phyloP scores from a whole-genome alignment of 2,329 filamentous ascomycete species.

The Fusarium poae region DNA sequence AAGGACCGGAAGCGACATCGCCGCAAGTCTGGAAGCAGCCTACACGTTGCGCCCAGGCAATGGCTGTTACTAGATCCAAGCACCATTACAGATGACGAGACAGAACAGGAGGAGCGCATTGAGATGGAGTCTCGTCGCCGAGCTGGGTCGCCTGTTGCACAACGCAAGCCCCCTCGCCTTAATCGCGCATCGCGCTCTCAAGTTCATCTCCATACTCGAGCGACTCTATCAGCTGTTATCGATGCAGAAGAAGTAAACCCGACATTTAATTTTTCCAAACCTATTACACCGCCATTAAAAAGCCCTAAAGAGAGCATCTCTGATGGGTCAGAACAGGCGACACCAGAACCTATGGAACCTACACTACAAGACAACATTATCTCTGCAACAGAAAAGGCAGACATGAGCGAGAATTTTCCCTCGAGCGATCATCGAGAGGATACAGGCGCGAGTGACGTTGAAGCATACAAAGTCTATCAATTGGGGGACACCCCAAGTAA shows the following conservation, averaged over 20 bases:
- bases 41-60: conserved; percentile 57
- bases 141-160: conserved; percentile 45
- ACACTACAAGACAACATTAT: conserved; percentile 25
- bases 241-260: conserved; percentile 35
- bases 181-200: conserved; percentile 59
- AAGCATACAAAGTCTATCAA: conserved; percentile 45
- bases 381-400: conserved; percentile 50
- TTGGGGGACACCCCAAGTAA: conserved; percentile 21
- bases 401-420: conserved; percentile 52
- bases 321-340: conserved; percentile 18
- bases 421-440: conserved; percentile 53
- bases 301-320: neutral
- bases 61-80: conserved; percentile 56
- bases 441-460: conserved; percentile 53
- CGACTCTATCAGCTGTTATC: conserved; percentile 32
- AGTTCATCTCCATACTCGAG: conserved; percentile 49
- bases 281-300: conserved; percentile 46
- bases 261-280: conserved; percentile 56
- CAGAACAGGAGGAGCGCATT: conserved; percentile 59
- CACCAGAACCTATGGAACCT: conserved; percentile 24
- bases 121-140: conserved; percentile 57
- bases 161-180: conserved; percentile 59
- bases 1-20: conserved; percentile 57
- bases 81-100: conserved; percentile 59
- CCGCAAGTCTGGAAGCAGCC: conserved; percentile 64